Base-by-base conservation (phyloP, 2,329 filamentous ascomycete species). In the Rhynchosporium secalis region DNA sequence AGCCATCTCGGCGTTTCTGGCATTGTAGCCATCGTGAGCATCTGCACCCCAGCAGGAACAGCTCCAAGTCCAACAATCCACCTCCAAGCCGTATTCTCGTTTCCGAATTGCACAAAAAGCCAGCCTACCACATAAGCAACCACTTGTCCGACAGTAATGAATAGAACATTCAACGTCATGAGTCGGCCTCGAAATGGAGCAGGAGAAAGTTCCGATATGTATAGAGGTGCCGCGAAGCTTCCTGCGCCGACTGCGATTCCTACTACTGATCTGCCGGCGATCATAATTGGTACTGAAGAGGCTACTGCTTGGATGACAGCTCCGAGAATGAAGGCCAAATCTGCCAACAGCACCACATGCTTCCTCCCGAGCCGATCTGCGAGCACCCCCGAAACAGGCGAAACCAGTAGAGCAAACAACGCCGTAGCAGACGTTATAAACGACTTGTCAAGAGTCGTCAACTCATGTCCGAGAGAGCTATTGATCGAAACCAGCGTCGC, bases 41-140 rank as follows among this genome's bases (percentile, higher is more conserved):
- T 83, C 74, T 97, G 94, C 3, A 92, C 60, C 0, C 84, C 74
- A 0, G 92, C 93, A 0, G 94, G 94, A 31, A 89, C 65, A 8
- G 90, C 90, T 0, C 93, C 94, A 0, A 97, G 76, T 0, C 93
- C 93, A 0, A 97, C 92, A 84, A 96, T 93, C 87, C 90, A 96
- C 56, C 92, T 81, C 93, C 94, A 98, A 1, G 89, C 91, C 12
- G 81, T 83, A 41, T 71, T 72, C 28, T 74, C 69, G 62, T 77
- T 74, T 0, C 79, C 83, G 62, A 79, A 79, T 61, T 83, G 81
- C 5, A 86, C 82, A 52, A 96, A 88, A 0, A 81, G 75, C 89
- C 90, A 96, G 1, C 94, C 94, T 6, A 92, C 78, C 1, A 96
- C 74, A 75, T 97, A 97, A 2, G 94, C 93, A 26, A 96, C 84